These are phyloP conservation scores for Chlorella sp. DNA, from an alignment of 139 green algal genomes.

Conservation along the genomic window DNA sequence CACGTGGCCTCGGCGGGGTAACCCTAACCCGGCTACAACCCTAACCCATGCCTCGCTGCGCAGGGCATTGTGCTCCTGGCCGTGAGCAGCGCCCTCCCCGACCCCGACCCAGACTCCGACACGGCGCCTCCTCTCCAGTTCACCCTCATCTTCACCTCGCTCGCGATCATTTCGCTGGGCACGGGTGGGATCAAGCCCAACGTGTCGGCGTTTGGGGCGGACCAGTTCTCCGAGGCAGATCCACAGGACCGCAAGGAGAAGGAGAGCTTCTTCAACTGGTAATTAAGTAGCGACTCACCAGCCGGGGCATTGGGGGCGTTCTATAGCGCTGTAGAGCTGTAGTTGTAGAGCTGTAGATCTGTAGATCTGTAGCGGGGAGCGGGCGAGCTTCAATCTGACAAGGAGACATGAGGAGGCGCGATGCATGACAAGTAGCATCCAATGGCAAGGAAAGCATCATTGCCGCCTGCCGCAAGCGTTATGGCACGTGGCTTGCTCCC, in stretches of 20 bases:
- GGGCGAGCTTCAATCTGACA: too few species aligned
- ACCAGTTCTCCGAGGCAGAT: constrained; percentile 91
- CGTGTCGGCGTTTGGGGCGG: constrained; percentile 91
- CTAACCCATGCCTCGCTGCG: too few species aligned
- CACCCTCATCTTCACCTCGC: constrained; percentile 49
- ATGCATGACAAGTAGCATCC: too few species aligned
- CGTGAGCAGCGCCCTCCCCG: constrained; percentile 40
- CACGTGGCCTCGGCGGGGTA: too few species aligned
- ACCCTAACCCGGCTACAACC: too few species aligned
- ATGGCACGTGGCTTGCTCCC: too few species aligned
- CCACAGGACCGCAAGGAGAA: constrained; percentile 74
- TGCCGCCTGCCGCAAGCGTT: too few species aligned
- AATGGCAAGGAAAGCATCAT: background rate
- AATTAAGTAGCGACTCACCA: too few species aligned
- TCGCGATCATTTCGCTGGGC: constrained; percentile 85
- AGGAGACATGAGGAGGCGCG: too few species aligned
- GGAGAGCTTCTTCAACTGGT: constrained; percentile 38
- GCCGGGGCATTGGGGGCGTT: background rate
- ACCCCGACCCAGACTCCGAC: constrained; percentile 21
- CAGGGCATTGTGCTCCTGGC: constrained; percentile 74
- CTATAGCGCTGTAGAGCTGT: background rate
- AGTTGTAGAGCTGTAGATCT: too few species aligned
- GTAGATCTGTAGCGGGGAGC: too few species aligned
- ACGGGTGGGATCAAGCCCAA: constrained; percentile 98
- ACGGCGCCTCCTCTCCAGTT: constrained; percentile 43